Base-by-base conservation (phyloP, 768 basidiomycete genomes). In the Imleria badia region DNA sequence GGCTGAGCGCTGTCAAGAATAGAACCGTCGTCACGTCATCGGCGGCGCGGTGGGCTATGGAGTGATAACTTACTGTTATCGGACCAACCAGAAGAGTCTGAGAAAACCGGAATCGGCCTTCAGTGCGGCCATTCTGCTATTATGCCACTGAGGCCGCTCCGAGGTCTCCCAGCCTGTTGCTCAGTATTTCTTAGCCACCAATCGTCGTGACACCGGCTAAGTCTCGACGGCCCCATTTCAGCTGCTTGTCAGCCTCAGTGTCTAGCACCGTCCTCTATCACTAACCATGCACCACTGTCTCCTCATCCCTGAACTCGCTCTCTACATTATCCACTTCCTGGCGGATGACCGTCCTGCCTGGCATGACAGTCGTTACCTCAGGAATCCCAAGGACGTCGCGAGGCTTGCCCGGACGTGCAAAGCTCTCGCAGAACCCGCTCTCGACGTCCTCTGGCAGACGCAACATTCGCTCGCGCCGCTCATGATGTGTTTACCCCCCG, bases 381-480 rank as follows among this genome's bases (percentile, higher is more conserved):
- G 36, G 31, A 66, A 69, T 40, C 44, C 58, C 7, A 50, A 36
- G 10, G 61, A 72, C 34, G 49, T 71, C 30, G 66, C 69, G 4
- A 63, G 48, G 39, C 61, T 71, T 6, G 66, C 71, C 7, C 59
- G 52, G 52, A 71, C 71, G 4, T 71, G 70, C 45, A 71, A 62
- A 23, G 35, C 52, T 22, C 60, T 70, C 42, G 54, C 59, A 41
- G 71, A 66, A 19, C 65, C 61, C 5, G 62, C 68, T n/a, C 59
- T 70, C 22, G 70, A 70, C 41, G 53, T 68, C 30, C 69, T 70
- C 34, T 70, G 69, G 69, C 48, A 22, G 41, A 68, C 61, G 2
- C 69, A 71, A 42, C 64, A 66, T 49, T 67, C 69, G 7, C 56
- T 70, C 9, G 56, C 57, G 22, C 69, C 70, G 0, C 61, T 70